Conservation (phyloP, 306 rosid species). For the Dicorynia guianensis region DNA sequence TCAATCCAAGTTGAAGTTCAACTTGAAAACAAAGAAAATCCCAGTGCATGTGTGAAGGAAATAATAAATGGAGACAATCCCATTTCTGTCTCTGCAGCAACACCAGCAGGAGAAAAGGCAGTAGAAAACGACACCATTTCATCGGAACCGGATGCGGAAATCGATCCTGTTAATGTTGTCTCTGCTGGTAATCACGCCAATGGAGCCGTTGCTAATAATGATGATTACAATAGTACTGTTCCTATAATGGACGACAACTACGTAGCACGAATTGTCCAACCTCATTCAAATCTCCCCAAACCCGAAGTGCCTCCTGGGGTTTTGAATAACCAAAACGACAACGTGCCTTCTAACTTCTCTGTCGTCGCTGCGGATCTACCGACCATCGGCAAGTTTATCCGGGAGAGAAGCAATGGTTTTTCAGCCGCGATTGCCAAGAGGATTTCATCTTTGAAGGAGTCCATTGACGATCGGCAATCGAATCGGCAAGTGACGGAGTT, state of each 20-base stretch:
- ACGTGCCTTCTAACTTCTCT: constrained; percentile 4
- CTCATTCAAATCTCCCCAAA: constrained; percentile 75
- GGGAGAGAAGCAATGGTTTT: constrained; percentile 62
- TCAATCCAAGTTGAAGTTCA: too few relatives aligned
- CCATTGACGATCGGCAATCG: not conserved
- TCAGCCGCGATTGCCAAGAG: constrained; percentile 66
- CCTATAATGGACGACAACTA: too few relatives aligned
- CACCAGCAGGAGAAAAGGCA: not conserved
- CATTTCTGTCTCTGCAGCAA: not conserved
- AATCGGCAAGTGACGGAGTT: constrained; percentile 57
- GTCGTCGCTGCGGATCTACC: constrained; percentile 49
- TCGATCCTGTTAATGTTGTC: not conserved
- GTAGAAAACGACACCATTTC: not conserved
- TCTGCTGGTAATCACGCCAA: constrained; percentile 39
- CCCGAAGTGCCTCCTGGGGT: constrained; percentile 68
- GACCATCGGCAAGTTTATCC: constrained; percentile 68
- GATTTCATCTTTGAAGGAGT: constrained; percentile 60
- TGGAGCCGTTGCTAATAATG: not conserved
- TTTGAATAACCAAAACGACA: not conserved
- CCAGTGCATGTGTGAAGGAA: too few relatives aligned
- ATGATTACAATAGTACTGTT: constrained; percentile 7
- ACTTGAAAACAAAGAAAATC: too few relatives aligned
- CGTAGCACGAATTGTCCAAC: constrained; percentile 34
- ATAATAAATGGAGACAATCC: too few relatives aligned
- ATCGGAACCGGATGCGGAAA: not conserved